These are phyloP conservation scores for Barnettozyma siamensis DNA, from an alignment of 805 yeast species.

Conservation along the genomic window DNA sequence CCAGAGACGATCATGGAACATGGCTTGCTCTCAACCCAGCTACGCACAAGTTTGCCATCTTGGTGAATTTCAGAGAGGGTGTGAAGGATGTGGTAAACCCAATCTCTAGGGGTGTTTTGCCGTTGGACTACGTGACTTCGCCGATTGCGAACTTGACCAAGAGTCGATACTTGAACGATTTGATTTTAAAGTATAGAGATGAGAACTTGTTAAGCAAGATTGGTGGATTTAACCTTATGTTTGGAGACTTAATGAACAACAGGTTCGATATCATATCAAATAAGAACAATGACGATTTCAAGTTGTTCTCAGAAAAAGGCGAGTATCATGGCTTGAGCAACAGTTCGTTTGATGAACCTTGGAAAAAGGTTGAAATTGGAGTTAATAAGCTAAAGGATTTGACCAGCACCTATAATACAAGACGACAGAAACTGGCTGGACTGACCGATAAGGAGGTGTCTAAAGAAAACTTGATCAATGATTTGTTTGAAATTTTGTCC, in stretches of 20 bases:
- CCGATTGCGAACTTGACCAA: conserved; percentile 8
- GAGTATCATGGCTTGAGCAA: conserved; percentile 60
- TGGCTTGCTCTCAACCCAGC: conserved; percentile 74
- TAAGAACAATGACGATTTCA: conserved; percentile 26
- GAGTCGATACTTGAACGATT: conserved; percentile 19
- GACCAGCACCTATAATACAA: conserved; percentile 21
- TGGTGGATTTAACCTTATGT: conserved; percentile 31
- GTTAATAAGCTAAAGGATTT: conserved; percentile 35
- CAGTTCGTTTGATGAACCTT: conserved; percentile 58
- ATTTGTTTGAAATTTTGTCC: conserved; percentile 52
- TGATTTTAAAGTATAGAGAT: conserved; percentile 16
- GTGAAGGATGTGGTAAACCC: conserved; percentile 18
- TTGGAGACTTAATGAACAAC: conserved; percentile 30
- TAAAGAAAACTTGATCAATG: conserved; percentile 40
- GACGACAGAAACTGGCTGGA: neutral
- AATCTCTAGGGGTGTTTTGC: conserved; percentile 42
- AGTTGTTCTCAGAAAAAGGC: conserved; percentile 20
- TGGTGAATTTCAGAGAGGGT: conserved; percentile 68
- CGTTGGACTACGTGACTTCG: conserved; percentile 33
- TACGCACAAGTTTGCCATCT: conserved; percentile 57
- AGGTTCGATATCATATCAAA: conserved; percentile 27
- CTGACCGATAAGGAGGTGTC: conserved; percentile 7
- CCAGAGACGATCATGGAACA: conserved; percentile 72
- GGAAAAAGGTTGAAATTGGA: conserved; percentile 70
- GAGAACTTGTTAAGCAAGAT: conserved; percentile 19